Evolutionary conservation across 768 basidiomycete genomes (phyloP).

Genomic region (Leccinellum rugosiceps): DNA sequence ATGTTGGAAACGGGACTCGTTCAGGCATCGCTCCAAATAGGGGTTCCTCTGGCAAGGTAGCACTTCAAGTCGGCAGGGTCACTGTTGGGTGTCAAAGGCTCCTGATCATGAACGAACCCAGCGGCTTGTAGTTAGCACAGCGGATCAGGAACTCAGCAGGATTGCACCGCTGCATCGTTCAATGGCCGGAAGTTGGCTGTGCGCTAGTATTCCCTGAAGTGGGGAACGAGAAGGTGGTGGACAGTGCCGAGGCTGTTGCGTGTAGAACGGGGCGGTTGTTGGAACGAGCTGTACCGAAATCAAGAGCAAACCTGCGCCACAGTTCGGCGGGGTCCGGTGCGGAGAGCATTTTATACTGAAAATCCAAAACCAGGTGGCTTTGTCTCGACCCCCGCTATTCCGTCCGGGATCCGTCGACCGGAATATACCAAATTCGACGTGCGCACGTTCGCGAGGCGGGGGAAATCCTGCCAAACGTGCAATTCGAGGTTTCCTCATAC

Average conservation of each 20-base stretch:
- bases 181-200: background rate
- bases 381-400: background rate
- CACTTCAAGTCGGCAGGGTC: background rate
- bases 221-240: background rate
- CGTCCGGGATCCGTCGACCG: background rate
- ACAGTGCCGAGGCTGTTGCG: background rate
- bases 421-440: background rate
- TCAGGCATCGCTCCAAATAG: background rate
- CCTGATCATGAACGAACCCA: background rate
- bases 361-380: background rate
- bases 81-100: background rate
- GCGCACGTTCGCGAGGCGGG: conserved; percentile 12
- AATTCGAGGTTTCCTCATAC: background rate
- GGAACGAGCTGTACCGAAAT: background rate
- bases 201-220: background rate
- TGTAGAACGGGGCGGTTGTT: background rate
- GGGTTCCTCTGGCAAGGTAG: background rate
- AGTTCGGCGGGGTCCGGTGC: background rate
- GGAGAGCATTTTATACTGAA: background rate
- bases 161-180: background rate
- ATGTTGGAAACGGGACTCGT: background rate
- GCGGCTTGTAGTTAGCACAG: background rate
- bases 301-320: background rate
- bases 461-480: conserved; percentile 7
- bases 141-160: background rate